phyloP scores from a whole-genome alignment of 2,329 filamentous ascomycete species.

The Pseudogymnoascus sp. region DNA sequence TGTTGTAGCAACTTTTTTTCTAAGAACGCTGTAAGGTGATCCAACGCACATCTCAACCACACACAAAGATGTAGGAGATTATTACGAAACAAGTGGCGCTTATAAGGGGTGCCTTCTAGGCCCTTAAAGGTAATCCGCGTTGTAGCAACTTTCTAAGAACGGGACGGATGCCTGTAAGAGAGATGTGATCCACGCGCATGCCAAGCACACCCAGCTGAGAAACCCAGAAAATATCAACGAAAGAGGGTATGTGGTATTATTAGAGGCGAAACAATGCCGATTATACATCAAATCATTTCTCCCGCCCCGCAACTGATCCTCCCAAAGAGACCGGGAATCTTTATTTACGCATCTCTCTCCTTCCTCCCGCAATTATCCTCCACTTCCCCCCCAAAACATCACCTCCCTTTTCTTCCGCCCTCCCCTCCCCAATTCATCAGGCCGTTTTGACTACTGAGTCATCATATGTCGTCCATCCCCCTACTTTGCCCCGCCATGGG shows the following conservation, averaged over 20 bases:
- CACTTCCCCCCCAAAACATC: neutral
- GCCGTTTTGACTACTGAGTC: neutral
- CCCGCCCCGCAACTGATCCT: neutral
- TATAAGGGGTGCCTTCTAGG: neutral
- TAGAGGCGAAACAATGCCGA: slow-evolving; percentile 9
- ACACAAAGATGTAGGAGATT: neutral
- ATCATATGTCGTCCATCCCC: neutral
- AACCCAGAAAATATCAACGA: neutral
- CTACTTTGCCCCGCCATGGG: neutral
- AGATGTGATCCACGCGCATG: neutral
- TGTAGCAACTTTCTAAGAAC: neutral
- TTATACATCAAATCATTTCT: slow-evolving; percentile 7
- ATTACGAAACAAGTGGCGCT: neutral
- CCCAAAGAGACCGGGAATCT: neutral
- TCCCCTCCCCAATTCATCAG: neutral
- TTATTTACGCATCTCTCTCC: neutral
- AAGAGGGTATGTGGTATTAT: slow-evolving; percentile 9
- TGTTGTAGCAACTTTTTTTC: too few relatives aligned
- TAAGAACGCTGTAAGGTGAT: too few relatives aligned
- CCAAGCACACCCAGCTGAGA: neutral
- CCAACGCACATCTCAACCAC: too few relatives aligned
- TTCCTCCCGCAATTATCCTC: neutral
- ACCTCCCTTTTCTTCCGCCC: neutral
- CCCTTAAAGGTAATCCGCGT: too few relatives aligned
- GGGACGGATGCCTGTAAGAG: neutral